Evolutionary conservation across 163 green algal genomes (phyloP).

Genomic region (Prototheca wickerhamii): DNA sequence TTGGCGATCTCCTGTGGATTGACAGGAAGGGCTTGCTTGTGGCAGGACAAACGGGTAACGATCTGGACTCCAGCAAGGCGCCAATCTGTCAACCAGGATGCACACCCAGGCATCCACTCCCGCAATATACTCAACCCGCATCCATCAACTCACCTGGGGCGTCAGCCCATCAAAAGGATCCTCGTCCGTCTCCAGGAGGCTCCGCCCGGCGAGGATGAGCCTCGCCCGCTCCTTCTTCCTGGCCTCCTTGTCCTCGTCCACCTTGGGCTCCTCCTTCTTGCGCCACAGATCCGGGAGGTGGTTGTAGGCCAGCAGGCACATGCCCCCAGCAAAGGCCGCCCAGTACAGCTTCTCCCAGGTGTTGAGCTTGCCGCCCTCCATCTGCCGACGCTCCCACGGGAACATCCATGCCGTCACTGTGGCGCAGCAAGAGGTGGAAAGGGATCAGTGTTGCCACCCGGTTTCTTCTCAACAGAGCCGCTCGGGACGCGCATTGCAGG

Average conservation of each 20-base stretch:
- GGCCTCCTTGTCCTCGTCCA: slow-evolving; percentile 32
- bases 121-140: neutral
- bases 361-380: slow-evolving; percentile 38
- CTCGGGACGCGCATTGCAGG: neutral
- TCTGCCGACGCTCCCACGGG: slow-evolving; percentile 62
- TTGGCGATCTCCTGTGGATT: slow-evolving; percentile 38
- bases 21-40: neutral
- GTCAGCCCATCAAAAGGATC: slow-evolving; percentile 52
- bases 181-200: slow-evolving; percentile 30
- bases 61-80: neutral
- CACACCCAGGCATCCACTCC: neutral
- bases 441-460: neutral
- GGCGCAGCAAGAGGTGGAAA: neutral
- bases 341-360: slow-evolving; percentile 57
- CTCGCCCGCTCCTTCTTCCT: slow-evolving; percentile 29
- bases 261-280: slow-evolving; percentile 16
- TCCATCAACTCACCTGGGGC: slow-evolving; percentile 19
- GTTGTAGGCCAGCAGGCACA: slow-evolving; percentile 42
- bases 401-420: slow-evolving; percentile 53
- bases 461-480: neutral
- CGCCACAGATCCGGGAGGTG: slow-evolving; percentile 12
- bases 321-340: slow-evolving; percentile 40
- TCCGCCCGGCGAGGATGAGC: slow-evolving; percentile 34
- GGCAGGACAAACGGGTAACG: neutral
- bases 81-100: neutral